These are phyloP conservation scores for Paraurostyla sp. DNA, from an alignment of 73 alveolate species.

Conservation along the genomic window DNA sequence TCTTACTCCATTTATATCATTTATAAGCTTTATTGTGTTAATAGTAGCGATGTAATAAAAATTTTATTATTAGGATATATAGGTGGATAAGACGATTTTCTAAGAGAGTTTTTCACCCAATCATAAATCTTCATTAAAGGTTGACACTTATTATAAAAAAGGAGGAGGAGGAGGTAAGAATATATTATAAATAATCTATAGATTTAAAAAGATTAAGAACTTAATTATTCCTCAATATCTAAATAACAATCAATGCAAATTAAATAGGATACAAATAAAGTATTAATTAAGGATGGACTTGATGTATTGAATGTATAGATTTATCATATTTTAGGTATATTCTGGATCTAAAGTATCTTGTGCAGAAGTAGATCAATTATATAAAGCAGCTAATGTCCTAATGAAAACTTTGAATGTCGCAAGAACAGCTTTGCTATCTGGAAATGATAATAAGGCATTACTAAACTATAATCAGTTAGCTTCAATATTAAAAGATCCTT, in stretches of 20 bases:
- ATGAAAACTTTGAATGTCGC: constrained; percentile 7
- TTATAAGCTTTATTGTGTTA: not conserved
- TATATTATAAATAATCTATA: no score
- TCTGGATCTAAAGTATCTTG: not conserved
- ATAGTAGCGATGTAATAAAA: not conserved
- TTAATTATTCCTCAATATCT: no score
- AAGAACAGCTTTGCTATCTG: not conserved
- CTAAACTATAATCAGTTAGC: constrained; percentile 31
- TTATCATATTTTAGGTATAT: not conserved
- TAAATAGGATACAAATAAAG: no score
- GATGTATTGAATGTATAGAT: no score
- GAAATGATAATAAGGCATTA: constrained; percentile 1
- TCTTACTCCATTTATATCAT: not conserved
- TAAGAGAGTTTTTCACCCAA: no score
- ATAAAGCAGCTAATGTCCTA: constrained; percentile 2
- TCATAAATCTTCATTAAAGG: no score
- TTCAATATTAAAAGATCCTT: not conserved
- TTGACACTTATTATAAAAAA: no score
- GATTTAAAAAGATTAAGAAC: no score
- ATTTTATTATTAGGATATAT: not conserved
- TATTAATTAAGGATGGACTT: no score
- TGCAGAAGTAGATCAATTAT: constrained; percentile 2
- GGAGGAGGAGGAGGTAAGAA: no score
- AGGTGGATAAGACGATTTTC: no score
- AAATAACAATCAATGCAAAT: no score